Conservation (phyloP, 495 filamentous ascomycete species). For the Staphylotrichum tortipilum region DNA sequence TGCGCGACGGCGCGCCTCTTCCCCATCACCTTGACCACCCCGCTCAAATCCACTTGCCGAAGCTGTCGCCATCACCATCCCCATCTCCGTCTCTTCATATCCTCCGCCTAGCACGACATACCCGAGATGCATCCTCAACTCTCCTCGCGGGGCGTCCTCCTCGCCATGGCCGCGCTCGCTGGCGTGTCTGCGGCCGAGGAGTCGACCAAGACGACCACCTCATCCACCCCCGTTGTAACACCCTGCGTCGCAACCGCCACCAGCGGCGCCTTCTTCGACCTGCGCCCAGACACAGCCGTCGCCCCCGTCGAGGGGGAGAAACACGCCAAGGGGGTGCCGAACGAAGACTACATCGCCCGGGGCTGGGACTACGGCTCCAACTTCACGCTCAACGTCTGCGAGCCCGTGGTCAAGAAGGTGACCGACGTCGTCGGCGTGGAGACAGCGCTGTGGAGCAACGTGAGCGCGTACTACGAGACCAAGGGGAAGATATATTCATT, state of each 20-base stretch:
- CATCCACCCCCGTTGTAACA: slow-evolving; percentile 30
- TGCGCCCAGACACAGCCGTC: slow-evolving; percentile 62
- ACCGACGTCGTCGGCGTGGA: slow-evolving; percentile 64
- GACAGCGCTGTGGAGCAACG: slow-evolving; percentile 58
- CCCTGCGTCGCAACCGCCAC: slow-evolving; percentile 76
- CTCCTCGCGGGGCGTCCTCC: slow-evolving; percentile 6
- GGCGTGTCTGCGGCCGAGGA: slow-evolving; percentile 13
- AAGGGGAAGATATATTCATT: slow-evolving; percentile 72
- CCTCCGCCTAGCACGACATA: too few species aligned
- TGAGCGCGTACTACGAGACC: slow-evolving; percentile 81
- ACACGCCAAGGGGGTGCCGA: slow-evolving; percentile 42
- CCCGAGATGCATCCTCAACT: slow-evolving; percentile 16
- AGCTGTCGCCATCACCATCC: background rate
- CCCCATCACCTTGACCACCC: background rate
- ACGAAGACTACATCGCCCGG: slow-evolving; percentile 70
- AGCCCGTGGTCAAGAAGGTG: slow-evolving; percentile 68
- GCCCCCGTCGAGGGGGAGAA: slow-evolving; percentile 47
- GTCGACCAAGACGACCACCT: slow-evolving; percentile 7
- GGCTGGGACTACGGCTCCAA: slow-evolving; percentile 83
- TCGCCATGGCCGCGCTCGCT: slow-evolving; percentile 16
- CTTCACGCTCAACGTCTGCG: slow-evolving; percentile 94
- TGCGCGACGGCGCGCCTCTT: slow-evolving; percentile 13
- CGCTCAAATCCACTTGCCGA: background rate
- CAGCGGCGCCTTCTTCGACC: slow-evolving; percentile 80
- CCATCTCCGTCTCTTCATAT: too few species aligned